Base-by-base conservation (phyloP, 805 yeast species). In the Saturnispora kantuleensis region DNA sequence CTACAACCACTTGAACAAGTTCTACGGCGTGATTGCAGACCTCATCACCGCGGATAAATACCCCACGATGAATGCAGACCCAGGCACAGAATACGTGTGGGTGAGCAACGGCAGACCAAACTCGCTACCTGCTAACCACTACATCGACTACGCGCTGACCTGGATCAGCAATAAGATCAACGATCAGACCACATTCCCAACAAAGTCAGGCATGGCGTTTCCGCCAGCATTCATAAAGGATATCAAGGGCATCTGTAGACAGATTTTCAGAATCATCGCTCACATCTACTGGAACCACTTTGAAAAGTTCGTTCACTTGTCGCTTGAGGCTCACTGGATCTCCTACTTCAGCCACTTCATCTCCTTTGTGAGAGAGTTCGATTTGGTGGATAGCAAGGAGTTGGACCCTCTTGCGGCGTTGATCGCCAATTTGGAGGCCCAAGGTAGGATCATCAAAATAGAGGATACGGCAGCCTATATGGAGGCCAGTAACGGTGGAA, bases 321-420 rank as follows among this genome's bases (percentile, higher is more conserved):
- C 95, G 2, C 64, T 93, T 48, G 98, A 93, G 60, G 96, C 97
- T 1, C 97, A 93, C 61, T 93, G 96, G 95, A 93, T 93, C 63
- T 89, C 97, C 3, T 85, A 89, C 55, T 93, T 94, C 65, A 93
- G 96, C 12, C 98, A 93, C 60, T 93, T 84, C 57, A 75, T 90
- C 37, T 82, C 95, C 43, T 86, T 93, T 57, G 76, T 84, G 11
- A 81, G 82, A 52, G 95, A 88, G 52, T 93, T 86, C 62, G 81
- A 77, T 43, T 72, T 93, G 51, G 70, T 93, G 31, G 97, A 88
- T 48, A 68, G 78, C 42, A 69, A 71, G 44, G 99, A 93, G 51
- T 65, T 88, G 62, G 83, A 71, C 45, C 97, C 98, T 0, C 65
- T 93, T 50, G 63, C 70, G 38, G 80, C 84, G 5, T 68, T 93